Evolutionary conservation across 2,329 filamentous ascomycete species (phyloP), one percentile per base, ranked within the genome.

Genomic region (Colletotrichum lupini): DNA sequence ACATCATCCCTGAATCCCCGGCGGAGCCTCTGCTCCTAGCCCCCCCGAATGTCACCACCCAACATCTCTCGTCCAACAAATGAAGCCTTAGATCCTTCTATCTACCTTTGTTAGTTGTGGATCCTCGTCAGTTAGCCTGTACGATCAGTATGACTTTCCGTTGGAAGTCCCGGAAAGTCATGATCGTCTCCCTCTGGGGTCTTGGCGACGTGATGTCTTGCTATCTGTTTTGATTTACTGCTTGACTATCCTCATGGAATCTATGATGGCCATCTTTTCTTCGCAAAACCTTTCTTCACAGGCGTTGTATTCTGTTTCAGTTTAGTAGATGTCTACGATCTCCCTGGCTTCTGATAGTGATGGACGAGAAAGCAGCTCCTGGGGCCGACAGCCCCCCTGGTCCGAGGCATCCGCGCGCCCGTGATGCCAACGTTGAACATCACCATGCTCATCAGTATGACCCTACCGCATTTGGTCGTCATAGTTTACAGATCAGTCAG

Each of bases 401-500:
- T 16, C 70, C 66, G 66, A 42, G 14, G 16, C 59, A 59, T 69
- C 59, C 66, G 70, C 58, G 26, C 26, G 12, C 26, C 8, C 8
- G 28, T 24, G 32, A 26, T 3, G 6, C 28, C 11, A 19, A 42
- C 4, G 12, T 37, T 42, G 35, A 58, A 37, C 9, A n/a, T 16
- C 16, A 5, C 24, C 9, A 26, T 19, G 5, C 9, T 26, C 46
- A 2, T 3, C 14, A 7, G 16, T 14, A 28, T 2, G 55, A 71
- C 37, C 56, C 35, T 28, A 30, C 35, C 16, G 52, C 35, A 3
- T 30, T 73, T 14, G 71, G 71, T 7, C 71, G 71, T 9, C 71
- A 73, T 56, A 73, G 71, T 26, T 28, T 73, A 30, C 71, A 73
- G 7, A 66, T 71, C 16, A 62, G 28, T 22, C 67, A 49, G 22